Evolutionary conservation across 2,329 filamentous ascomycete species (phyloP).

Genomic region (Colletotrichum orbiculare): DNA sequence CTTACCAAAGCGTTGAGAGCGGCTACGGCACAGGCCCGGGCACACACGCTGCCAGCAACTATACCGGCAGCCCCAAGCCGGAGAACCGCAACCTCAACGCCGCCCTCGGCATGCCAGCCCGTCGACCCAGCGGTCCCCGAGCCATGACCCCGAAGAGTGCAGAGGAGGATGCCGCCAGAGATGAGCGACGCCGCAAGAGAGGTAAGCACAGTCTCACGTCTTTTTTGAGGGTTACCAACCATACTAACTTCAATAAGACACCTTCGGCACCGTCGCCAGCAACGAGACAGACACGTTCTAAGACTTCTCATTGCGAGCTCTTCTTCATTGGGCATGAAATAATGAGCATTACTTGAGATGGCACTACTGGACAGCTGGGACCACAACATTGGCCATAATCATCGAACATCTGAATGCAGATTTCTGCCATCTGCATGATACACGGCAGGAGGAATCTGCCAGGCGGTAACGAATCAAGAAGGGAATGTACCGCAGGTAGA

Average conservation of each 20-base stretch:
- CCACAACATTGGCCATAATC: slow-evolving; percentile 32
- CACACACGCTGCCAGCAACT: slow-evolving; percentile 57
- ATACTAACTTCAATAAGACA: slow-evolving; percentile 52
- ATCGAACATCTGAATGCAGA: slow-evolving; percentile 33
- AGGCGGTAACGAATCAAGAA: slow-evolving; percentile 21
- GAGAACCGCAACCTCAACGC: slow-evolving; percentile 69
- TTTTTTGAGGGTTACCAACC: not conserved
- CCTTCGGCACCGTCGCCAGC: slow-evolving; percentile 63
- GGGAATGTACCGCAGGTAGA: slow-evolving; percentile 5
- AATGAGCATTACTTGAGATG: slow-evolving; percentile 24
- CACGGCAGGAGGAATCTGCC: slow-evolving; percentile 18
- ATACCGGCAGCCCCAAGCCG: slow-evolving; percentile 62
- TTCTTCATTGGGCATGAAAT: slow-evolving; percentile 6
- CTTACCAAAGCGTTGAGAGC: slow-evolving; percentile 66
- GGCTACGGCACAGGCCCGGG: slow-evolving; percentile 62
- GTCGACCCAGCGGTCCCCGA: slow-evolving; percentile 67
- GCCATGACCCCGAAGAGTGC: slow-evolving; percentile 70
- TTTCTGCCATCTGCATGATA: slow-evolving; percentile 25
- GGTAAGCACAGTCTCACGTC: slow-evolving; percentile 52
- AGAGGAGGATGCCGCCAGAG: slow-evolving; percentile 57
- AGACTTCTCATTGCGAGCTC: slow-evolving; percentile 13
- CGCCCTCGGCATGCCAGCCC: slow-evolving; percentile 61
- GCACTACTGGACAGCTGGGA: slow-evolving; percentile 32
- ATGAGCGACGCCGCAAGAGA: slow-evolving; percentile 66
- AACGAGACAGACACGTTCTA: slow-evolving; percentile 67